Percentiles rank a stretch among this genome's conserved stretches.
phyloP scores from a whole-genome alignment of 495 filamentous ascomycete genomes.

The Podospora anserina region DNA sequence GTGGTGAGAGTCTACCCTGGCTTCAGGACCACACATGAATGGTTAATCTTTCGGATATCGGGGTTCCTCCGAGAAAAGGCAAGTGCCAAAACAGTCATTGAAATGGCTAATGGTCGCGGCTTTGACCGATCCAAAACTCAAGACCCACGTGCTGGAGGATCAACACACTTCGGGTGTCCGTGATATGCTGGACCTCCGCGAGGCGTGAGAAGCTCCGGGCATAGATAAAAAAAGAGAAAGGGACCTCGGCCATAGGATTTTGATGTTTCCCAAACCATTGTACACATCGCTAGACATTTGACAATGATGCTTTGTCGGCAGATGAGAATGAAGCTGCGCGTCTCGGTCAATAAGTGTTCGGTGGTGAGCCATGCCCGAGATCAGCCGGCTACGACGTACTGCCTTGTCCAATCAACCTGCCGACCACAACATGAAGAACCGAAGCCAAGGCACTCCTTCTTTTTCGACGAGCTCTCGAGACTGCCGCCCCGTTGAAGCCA shows the following conservation, averaged over 20 bases:
- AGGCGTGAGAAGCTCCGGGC: background rate
- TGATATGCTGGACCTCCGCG: background rate
- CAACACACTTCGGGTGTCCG: background rate
- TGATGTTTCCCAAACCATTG: background rate
- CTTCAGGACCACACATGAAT: background rate
- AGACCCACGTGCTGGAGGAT: background rate
- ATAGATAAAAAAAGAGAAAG: background rate
- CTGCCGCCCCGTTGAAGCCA: background rate
- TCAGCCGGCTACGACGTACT: slow-evolving; percentile 1
- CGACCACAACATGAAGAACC: slow-evolving; percentile 1
- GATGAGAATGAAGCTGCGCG: background rate
- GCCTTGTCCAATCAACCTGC: background rate
- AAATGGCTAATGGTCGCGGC: background rate
- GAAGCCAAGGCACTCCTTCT: background rate
- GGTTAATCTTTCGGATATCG: too few relatives aligned
- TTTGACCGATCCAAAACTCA: background rate
- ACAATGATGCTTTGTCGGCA: background rate
- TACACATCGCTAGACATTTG: too few relatives aligned
- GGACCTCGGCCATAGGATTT: background rate
- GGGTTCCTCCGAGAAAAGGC: too few relatives aligned
- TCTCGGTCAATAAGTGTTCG: slow-evolving; percentile 1
- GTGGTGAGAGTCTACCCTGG: background rate
- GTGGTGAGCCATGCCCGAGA: slow-evolving; percentile 6
- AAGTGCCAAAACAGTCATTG: background rate
- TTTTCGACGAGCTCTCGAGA: background rate